These are phyloP conservation scores for Arthonia radiata DNA, from an alignment of 495 filamentous ascomycete genomes.

Conservation along the genomic window DNA sequence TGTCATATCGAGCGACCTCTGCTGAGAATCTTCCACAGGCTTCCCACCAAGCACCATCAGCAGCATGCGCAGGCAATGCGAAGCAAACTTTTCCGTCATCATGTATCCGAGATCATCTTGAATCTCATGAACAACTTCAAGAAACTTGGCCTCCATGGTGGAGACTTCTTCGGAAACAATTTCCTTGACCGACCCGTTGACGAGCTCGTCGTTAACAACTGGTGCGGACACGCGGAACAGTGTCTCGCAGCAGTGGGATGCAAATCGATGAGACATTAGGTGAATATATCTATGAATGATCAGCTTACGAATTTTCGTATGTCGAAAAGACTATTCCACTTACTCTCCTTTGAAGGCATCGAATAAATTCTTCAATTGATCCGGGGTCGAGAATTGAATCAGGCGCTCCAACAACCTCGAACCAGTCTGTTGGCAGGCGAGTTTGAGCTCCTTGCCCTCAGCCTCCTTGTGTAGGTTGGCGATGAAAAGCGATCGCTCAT, in stretches of 20 bases:
- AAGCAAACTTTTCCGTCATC: conserved; percentile 70
- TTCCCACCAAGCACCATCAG: conserved; percentile 67
- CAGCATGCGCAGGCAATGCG: conserved; percentile 67
- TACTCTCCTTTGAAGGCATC: conserved; percentile 59
- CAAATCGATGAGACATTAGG: conserved; percentile 82
- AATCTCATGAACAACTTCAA: conserved; percentile 58
- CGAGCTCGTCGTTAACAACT: conserved; percentile 45
- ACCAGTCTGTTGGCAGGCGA: conserved; percentile 84
- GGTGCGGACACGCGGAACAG: conserved; percentile 65
- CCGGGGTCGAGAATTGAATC: conserved; percentile 52
- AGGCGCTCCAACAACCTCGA: conserved; percentile 79
- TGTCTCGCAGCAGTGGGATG: conserved; percentile 88
- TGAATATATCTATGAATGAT: conserved; percentile 36
- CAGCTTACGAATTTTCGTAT: conserved; percentile 1
- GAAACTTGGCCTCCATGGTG: conserved; percentile 62
- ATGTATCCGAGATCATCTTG: conserved; percentile 62
- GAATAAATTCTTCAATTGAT: conserved; percentile 69
- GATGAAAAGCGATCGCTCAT: conserved; percentile 60
- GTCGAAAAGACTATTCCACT: conserved; percentile 5
- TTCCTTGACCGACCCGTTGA: conserved; percentile 16
- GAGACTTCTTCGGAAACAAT: conserved; percentile 13
- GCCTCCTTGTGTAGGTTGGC: conserved; percentile 70
- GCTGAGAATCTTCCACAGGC: conserved; percentile 37
- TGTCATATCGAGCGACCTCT: too few species aligned
- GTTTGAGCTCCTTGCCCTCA: conserved; percentile 76